These are phyloP conservation scores for Vigna mungo DNA, from an alignment of 306 rosid species.

Conservation along the genomic window DNA sequence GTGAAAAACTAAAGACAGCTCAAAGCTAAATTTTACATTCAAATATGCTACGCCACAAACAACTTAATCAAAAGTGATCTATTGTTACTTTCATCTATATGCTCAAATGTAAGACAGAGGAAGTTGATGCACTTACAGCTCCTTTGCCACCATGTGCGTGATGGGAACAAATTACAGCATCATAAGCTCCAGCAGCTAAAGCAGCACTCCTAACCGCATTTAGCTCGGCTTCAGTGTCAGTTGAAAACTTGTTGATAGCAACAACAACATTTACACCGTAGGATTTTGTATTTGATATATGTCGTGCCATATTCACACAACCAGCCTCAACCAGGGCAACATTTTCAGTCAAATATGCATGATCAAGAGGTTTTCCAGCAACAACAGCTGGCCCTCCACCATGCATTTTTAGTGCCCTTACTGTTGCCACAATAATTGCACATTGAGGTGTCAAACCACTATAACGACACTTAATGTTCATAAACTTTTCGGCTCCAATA, in stretches of 20 bases:
- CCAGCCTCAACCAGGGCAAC: constrained; percentile 89
- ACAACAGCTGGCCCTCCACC: constrained; percentile 97
- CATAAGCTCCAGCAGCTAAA: constrained; percentile 85
- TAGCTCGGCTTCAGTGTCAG: constrained; percentile 91
- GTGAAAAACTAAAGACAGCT: constrained; percentile 14
- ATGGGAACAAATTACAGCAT: constrained; percentile 89
- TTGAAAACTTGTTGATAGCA: constrained; percentile 87
- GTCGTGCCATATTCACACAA: constrained; percentile 88
- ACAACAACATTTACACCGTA: constrained; percentile 95
- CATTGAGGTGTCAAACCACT: constrained; percentile 96
- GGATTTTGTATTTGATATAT: constrained; percentile 75
- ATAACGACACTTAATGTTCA: constrained; percentile 95
- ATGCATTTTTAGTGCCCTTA: constrained; percentile 95
- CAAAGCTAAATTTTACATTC: constrained; percentile 3
- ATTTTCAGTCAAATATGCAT: constrained; percentile 84
- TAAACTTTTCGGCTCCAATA: constrained; percentile 93
- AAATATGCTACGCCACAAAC: constrained; percentile 19
- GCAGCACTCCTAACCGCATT: constrained; percentile 75
- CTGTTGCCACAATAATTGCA: constrained; percentile 89
- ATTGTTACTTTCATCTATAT: constrained; percentile 9
- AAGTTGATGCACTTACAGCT: constrained; percentile 71
- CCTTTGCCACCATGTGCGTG: constrained; percentile 99
- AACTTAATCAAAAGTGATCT: constrained; percentile 18
- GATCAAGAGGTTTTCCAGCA: constrained; percentile 95
- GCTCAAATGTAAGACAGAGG: constrained; percentile 27